A percentile compares a stretch with the other conserved stretches of the same genome.
phyloP scores from a whole-genome alignment of 2,329 filamentous ascomycete genomes.

The Macroventuria anomochaeta region DNA sequence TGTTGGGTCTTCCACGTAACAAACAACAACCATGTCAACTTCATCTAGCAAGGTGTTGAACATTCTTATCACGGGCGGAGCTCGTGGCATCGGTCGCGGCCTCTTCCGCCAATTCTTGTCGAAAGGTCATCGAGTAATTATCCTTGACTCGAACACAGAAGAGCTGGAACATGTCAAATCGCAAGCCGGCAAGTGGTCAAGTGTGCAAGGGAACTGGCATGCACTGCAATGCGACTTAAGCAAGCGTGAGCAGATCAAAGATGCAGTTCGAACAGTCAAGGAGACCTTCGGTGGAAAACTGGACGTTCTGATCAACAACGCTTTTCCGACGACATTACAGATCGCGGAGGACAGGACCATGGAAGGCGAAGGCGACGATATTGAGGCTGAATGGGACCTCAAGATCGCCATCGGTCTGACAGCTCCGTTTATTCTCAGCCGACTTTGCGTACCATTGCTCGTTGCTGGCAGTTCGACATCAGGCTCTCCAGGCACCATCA shows the following conservation, averaged over 20 bases:
- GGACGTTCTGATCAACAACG: slow-evolving; percentile 48
- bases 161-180: slow-evolving; percentile 49
- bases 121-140: slow-evolving; percentile 54
- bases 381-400: slow-evolving; percentile 44
- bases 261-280: slow-evolving; percentile 46
- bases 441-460: slow-evolving; percentile 42
- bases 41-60: slow-evolving; percentile 22
- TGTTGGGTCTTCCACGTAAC: too few species aligned
- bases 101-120: slow-evolving; percentile 53
- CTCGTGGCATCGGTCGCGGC: slow-evolving; percentile 55
- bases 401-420: slow-evolving; percentile 45
- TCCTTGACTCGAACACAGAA: slow-evolving; percentile 53
- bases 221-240: slow-evolving; percentile 50
- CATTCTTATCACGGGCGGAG: slow-evolving; percentile 53
- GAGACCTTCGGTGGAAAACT: slow-evolving; percentile 44
- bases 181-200: slow-evolving; percentile 36
- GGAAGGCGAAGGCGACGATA: slow-evolving; percentile 40
- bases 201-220: slow-evolving; percentile 24
- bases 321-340: slow-evolving; percentile 38
- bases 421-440: slow-evolving; percentile 41
- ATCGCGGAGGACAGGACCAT: slow-evolving; percentile 35
- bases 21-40: too few species aligned
- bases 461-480: slow-evolving; percentile 23
- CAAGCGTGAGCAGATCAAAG: slow-evolving; percentile 47
- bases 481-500: slow-evolving; percentile 41